Conservation (phyloP, 306 rosid species). For the Glycine latifolia region DNA sequence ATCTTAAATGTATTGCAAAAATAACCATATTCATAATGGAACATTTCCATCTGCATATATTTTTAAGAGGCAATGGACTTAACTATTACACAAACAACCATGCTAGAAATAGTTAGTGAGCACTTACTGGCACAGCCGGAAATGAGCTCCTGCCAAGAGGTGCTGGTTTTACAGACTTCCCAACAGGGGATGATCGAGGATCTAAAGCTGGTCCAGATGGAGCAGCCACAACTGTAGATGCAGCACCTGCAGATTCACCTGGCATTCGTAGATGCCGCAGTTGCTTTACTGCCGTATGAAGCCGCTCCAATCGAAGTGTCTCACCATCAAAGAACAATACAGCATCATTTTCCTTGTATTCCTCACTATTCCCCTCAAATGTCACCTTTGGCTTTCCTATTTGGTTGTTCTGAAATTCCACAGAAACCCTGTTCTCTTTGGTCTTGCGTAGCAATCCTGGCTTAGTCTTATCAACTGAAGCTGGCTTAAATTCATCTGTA, state of each 20-base stretch:
- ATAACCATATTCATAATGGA: not conserved
- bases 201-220: slow-evolving; percentile 60
- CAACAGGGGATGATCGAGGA: slow-evolving; percentile 75
- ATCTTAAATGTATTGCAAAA: too few relatives aligned
- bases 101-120: slow-evolving; percentile 19
- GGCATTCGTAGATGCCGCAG: slow-evolving; percentile 82
- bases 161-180: slow-evolving; percentile 60
- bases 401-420: slow-evolving; percentile 92
- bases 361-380: slow-evolving; percentile 92
- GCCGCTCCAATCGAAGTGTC: slow-evolving; percentile 78
- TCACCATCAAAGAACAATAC: slow-evolving; percentile 87
- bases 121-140: slow-evolving; percentile 69
- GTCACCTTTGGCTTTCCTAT: slow-evolving; percentile 85
- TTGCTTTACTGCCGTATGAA: slow-evolving; percentile 84
- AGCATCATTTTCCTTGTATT: slow-evolving; percentile 83
- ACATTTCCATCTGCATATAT: slow-evolving; percentile 4
- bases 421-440: slow-evolving; percentile 81
- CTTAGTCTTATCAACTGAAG: slow-evolving; percentile 85
- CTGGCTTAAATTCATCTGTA: slow-evolving; percentile 92
- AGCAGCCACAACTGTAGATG: slow-evolving; percentile 41
- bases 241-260: slow-evolving; percentile 74
- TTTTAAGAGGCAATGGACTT: slow-evolving; percentile 20
- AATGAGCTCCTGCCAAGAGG: slow-evolving; percentile 53
- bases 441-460: slow-evolving; percentile 77
- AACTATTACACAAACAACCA: slow-evolving; percentile 18